phyloP scores from a whole-genome alignment of 2,329 filamentous ascomycete genomes.

The Sordariomycetes sp. region DNA sequence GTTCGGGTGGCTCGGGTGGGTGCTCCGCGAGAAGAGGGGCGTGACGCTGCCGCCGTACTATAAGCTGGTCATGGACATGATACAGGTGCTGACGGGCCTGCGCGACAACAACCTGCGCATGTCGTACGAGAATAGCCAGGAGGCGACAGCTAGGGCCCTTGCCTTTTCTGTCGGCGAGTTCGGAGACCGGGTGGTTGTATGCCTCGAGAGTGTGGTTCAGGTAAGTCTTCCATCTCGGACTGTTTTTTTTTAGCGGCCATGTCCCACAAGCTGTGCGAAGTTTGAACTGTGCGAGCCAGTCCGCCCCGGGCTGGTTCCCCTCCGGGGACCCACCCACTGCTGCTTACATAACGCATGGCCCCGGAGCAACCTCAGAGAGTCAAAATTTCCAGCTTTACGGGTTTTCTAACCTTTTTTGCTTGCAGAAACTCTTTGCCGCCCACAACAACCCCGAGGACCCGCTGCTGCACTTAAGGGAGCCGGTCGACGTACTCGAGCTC shows the following conservation, averaged over 20 bases:
- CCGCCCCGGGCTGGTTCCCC: too few relatives aligned
- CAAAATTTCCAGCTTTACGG: too few relatives aligned
- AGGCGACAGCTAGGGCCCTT: neutral
- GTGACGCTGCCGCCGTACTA: neutral
- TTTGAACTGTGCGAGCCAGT: too few relatives aligned
- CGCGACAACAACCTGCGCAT: neutral
- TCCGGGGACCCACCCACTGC: too few relatives aligned
- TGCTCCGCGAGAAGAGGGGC: neutral
- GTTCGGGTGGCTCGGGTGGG: neutral
- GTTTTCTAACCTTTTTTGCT: too few relatives aligned
- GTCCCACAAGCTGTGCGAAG: neutral
- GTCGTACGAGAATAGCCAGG: neutral
- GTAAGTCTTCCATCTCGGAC: neutral
- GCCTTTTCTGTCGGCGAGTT: neutral
- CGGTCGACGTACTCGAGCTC: too few relatives aligned
- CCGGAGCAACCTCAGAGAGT: too few relatives aligned
- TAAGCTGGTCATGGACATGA: neutral
- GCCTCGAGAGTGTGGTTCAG: neutral
- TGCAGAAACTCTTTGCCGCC: too few relatives aligned
- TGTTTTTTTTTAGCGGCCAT: neutral
- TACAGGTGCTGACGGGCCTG: neutral
- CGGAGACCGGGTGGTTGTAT: neutral
- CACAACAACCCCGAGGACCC: too few relatives aligned
- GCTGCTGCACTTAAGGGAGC: too few relatives aligned
- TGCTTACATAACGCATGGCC: too few relatives aligned